These are phyloP conservation scores for Fusarium anthophilum DNA, from an alignment of 2,329 filamentous ascomycete species.

Conservation along the genomic window DNA sequence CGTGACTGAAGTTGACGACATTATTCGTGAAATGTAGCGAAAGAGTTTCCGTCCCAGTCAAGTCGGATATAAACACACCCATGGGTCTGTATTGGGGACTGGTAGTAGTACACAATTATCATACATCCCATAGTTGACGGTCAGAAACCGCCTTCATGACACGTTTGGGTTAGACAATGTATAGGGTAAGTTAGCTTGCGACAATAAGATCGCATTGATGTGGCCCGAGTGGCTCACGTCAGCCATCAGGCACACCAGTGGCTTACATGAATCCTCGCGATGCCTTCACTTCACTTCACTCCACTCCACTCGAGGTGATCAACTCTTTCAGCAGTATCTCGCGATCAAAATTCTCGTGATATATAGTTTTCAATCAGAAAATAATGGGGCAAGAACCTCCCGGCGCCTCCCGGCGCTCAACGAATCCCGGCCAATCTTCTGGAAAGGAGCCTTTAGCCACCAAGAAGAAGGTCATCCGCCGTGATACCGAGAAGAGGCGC, in stretches of 20 bases:
- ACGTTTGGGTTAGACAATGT: neutral
- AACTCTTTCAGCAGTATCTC: neutral
- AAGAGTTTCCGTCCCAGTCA: neutral
- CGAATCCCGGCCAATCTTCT: neutral
- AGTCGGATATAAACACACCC: constrained; percentile 3
- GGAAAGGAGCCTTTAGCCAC: neutral
- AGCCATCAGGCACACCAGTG: constrained; percentile 29
- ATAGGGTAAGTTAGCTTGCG: neutral
- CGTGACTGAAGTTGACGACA: neutral
- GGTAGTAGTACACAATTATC: too few relatives aligned
- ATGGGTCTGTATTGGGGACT: neutral
- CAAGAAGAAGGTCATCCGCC: constrained; percentile 29
- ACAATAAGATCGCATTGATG: neutral
- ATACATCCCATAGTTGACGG: neutral
- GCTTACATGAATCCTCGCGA: constrained; percentile 26
- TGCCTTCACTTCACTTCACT: neutral
- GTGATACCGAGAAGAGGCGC: constrained; percentile 41
- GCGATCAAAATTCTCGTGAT: neutral
- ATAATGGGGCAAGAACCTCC: constrained; percentile 21
- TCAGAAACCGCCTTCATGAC: neutral
- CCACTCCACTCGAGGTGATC: neutral
- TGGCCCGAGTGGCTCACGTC: constrained; percentile 39
- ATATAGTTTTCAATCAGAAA: neutral
- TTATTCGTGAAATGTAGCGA: constrained; percentile 8
- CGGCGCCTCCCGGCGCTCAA: neutral